Percentiles rank a stretch among this genome's conserved stretches.
These are phyloP conservation scores for Ricinus communis DNA, from an alignment of 345 rosid species.

Conservation along the genomic window DNA sequence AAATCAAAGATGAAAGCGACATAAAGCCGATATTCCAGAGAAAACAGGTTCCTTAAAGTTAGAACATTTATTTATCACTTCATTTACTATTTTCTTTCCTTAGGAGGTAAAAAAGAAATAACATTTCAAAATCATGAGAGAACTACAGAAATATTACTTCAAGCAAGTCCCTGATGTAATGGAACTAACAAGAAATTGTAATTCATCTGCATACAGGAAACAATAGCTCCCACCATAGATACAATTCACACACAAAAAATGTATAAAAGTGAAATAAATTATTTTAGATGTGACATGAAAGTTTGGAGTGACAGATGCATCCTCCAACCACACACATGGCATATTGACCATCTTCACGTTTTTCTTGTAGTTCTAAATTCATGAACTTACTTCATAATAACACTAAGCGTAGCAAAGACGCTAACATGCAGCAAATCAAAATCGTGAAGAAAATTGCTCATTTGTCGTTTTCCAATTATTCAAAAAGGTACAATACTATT, in stretches of 20 bases:
- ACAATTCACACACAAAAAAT: neutral
- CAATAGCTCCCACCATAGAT: neutral
- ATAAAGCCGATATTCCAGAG: neutral
- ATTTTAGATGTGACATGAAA: neutral
- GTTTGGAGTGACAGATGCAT: neutral
- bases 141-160: neutral
- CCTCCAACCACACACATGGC: neutral
- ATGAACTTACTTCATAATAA: neutral
- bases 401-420: neutral
- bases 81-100: neutral
- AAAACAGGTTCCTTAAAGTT: conserved; percentile 3
- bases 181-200: neutral
- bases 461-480: neutral
- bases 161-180: neutral
- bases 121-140: neutral
- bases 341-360: neutral
- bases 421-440: neutral
- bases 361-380: neutral
- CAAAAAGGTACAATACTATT: neutral
- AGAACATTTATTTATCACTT: neutral
- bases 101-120: too few relatives aligned
- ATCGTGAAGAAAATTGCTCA: neutral
- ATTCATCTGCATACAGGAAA: neutral
- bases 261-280: neutral
- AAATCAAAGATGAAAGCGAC: neutral